These are phyloP conservation scores for Termitomyces sp. DNA, from an alignment of 1,284 basidiomycete species.

Conservation along the genomic window DNA sequence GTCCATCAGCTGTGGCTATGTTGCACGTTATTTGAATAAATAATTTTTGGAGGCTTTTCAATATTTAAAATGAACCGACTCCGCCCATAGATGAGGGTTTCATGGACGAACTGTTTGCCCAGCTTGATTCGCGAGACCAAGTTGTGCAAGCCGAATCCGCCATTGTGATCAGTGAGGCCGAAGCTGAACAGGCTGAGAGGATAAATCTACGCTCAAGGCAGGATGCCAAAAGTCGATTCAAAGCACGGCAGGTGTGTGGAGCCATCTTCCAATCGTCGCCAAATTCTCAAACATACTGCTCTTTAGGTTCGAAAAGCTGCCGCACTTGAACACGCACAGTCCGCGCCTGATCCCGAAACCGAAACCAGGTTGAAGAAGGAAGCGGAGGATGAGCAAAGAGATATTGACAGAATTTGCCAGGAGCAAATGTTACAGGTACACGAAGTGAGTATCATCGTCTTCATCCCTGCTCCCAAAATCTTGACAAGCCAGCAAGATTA, in stretches of 20 bases:
- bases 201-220: conserved; percentile 45
- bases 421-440: conserved; percentile 63
- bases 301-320: conserved; percentile 74
- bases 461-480: background rate
- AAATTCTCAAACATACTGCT: background rate
- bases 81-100: conserved; percentile 46
- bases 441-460: conserved; percentile 47
- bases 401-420: conserved; percentile 65
- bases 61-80: conserved; percentile 26
- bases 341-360: conserved; percentile 55
- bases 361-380: conserved; percentile 68
- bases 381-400: conserved; percentile 67
- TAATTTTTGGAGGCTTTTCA: no score
- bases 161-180: conserved; percentile 43
- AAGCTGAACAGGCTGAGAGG: conserved; percentile 35
- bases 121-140: conserved; percentile 61
- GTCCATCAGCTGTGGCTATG: conserved; percentile 17
- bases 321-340: conserved; percentile 54
- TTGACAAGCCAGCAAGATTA: conserved; percentile 52
- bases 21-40: background rate
- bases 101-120: conserved; percentile 67
- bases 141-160: conserved; percentile 48
- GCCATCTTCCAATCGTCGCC: background rate
- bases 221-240: conserved; percentile 68
- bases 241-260: conserved; percentile 68